phyloP scores from a whole-genome alignment of 768 basidiomycete genomes.

The Amanita brunnescens region DNA sequence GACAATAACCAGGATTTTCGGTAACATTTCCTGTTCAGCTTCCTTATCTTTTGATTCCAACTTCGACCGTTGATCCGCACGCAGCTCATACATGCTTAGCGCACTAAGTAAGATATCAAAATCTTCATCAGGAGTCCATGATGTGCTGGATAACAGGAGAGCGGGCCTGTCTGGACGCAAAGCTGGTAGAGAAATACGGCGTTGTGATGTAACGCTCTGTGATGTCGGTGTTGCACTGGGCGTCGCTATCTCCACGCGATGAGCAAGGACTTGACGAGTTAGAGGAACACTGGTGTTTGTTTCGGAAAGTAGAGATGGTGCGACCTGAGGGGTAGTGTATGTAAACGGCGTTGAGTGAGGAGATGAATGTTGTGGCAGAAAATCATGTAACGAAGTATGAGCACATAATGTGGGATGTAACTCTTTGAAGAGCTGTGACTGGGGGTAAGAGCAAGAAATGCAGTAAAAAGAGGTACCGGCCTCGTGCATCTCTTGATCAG shows the following conservation, averaged over 20 bases:
- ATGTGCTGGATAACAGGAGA: conserved; percentile 84
- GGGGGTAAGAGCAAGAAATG: not conserved
- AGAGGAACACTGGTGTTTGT: conserved; percentile 8
- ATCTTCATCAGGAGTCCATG: conserved; percentile 97
- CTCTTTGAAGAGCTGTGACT: conserved; percentile 40
- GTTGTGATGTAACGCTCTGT: conserved; percentile 22
- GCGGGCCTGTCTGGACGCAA: conserved; percentile 72
- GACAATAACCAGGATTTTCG: conserved; percentile 74
- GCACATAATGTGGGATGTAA: conserved; percentile 29
- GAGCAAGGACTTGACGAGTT: not conserved
- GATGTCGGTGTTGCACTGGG: conserved; percentile 18
- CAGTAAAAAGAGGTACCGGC: conserved; percentile 24
- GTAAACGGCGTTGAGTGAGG: conserved; percentile 64
- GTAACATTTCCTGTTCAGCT: conserved; percentile 30
- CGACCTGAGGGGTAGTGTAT: conserved; percentile 18
- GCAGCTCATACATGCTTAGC: conserved; percentile 58
- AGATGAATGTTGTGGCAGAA: conserved; percentile 41
- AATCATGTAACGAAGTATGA: conserved; percentile 29
- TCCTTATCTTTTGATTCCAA: conserved; percentile 2
- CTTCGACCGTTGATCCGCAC: conserved; percentile 27
- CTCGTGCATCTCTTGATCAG: conserved; percentile 67
- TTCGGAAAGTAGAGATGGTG: conserved; percentile 3
- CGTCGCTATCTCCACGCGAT: conserved; percentile 8
- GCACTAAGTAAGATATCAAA: conserved; percentile 79
- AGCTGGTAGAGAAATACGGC: conserved; percentile 31